Evolutionary conservation across 805 yeast species (phyloP).

Genomic region (Candida piceae): DNA sequence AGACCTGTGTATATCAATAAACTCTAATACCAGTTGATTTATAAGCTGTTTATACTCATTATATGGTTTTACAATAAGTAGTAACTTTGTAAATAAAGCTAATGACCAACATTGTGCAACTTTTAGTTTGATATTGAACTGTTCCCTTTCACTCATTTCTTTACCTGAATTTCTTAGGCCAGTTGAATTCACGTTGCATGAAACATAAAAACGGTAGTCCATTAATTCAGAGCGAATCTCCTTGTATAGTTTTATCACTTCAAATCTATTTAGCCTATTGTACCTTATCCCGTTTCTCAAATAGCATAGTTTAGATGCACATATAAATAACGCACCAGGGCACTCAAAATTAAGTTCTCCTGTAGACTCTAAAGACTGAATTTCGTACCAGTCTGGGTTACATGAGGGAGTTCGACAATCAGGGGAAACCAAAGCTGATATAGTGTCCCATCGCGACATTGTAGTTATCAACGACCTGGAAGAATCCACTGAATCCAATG

Average conservation of each 20-base stretch:
- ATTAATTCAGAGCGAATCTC: conserved; percentile 25
- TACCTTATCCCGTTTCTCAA: conserved; percentile 17
- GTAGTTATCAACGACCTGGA: conserved; percentile 29
- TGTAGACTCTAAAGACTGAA: conserved; percentile 22
- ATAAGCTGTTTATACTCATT: conserved; percentile 20
- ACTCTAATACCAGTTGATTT: conserved; percentile 32
- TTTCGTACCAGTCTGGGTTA: conserved; percentile 35
- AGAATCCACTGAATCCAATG: conserved; percentile 29
- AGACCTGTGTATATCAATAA: conserved; percentile 35
- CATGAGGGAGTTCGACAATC: conserved; percentile 39
- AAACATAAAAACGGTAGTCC: conserved; percentile 32
- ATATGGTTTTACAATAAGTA: conserved; percentile 28
- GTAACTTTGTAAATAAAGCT: conserved; percentile 28
- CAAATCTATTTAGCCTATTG: conserved; percentile 4
- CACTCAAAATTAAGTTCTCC: conserved; percentile 38
- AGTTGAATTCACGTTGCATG: no score
- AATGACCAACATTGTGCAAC: conserved; percentile 41
- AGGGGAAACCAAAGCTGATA: conserved; percentile 36
- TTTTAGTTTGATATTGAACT: conserved; percentile 27
- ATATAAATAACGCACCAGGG: conserved; percentile 35
- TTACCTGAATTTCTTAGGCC: no score
- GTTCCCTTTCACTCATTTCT: conserved; percentile 6
- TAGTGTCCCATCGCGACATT: conserved; percentile 39
- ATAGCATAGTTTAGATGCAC: conserved; percentile 32
- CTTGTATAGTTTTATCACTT: conserved; percentile 16